Percentiles rank a stretch among this genome's conserved stretches.
Conservation (phyloP, 495 filamentous ascomycete species). For the Penicillium bovifimosum region DNA sequence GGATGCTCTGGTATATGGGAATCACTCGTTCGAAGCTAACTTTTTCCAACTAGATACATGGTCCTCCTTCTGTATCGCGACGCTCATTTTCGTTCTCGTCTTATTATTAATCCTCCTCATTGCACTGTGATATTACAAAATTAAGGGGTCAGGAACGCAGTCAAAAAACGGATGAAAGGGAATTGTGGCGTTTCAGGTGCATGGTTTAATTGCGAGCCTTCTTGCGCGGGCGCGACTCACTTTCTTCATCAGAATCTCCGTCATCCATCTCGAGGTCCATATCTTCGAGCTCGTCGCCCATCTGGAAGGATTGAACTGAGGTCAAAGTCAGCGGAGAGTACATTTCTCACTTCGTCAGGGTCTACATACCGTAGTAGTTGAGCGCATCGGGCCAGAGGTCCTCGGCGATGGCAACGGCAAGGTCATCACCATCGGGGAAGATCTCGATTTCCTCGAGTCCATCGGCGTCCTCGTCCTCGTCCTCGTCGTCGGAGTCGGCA, state of each 20-base stretch:
- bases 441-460: slow-evolving; percentile 63
- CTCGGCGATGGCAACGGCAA: slow-evolving; percentile 74
- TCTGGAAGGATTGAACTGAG: slow-evolving; percentile 32
- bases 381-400: slow-evolving; percentile 83
- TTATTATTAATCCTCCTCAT: slow-evolving; percentile 72
- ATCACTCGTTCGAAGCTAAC: slow-evolving; percentile 27
- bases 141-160: slow-evolving; percentile 9
- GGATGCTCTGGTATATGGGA: slow-evolving; percentile 6
- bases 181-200: slow-evolving; percentile 19
- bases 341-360: not conserved
- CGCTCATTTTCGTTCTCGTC: slow-evolving; percentile 80
- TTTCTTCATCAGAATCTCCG: slow-evolving; percentile 30
- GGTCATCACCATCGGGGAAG: slow-evolving; percentile 71
- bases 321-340: slow-evolving; percentile 10
- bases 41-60: slow-evolving; percentile 53
- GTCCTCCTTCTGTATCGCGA: slow-evolving; percentile 87
- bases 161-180: slow-evolving; percentile 8
- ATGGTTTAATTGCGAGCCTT: slow-evolving; percentile 35
- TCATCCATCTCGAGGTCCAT: slow-evolving; percentile 34
- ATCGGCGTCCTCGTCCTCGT: slow-evolving; percentile 44
- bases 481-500: slow-evolving; percentile 38
- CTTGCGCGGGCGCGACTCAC: slow-evolving; percentile 37
- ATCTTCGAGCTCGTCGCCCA: slow-evolving; percentile 25
- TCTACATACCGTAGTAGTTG: slow-evolving; percentile 78
- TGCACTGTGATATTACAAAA: slow-evolving; percentile 45